phyloP scores from a whole-genome alignment of 768 basidiomycete species.

The Leccinum longicurvipes region DNA sequence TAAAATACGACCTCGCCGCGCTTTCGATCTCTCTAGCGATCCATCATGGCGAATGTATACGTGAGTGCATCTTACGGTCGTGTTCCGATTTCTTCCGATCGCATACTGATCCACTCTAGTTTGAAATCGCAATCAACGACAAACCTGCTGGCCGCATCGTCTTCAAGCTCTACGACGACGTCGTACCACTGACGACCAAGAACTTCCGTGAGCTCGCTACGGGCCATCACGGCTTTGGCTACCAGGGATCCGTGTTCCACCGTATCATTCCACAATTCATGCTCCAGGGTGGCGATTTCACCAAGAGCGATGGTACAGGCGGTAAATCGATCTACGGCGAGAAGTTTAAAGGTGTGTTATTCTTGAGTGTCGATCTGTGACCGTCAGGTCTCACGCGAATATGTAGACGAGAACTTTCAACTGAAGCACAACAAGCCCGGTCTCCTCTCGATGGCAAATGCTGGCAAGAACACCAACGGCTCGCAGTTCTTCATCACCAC shows the following conservation, averaged over 20 bases:
- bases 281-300: constrained; percentile 92
- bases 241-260: constrained; percentile 67
- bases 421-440: constrained; percentile 70
- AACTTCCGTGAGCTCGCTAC: constrained; percentile 93
- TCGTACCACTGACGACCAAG: constrained; percentile 66
- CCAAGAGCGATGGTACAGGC: constrained; percentile 63
- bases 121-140: constrained; percentile 56
- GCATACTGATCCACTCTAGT: constrained; percentile 40
- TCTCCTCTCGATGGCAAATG: constrained; percentile 76
- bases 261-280: constrained; percentile 83
- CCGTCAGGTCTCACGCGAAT: constrained; percentile 21
- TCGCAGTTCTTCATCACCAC: constrained; percentile 92
- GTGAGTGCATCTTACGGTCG: not conserved
- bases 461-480: constrained; percentile 79
- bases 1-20: constrained; percentile 2
- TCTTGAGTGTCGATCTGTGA: not conserved
- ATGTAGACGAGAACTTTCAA: constrained; percentile 78
- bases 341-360: constrained; percentile 54
- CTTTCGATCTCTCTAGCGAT: not conserved
- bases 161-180: constrained; percentile 84
- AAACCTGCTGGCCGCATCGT: constrained; percentile 52
- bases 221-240: constrained; percentile 71
- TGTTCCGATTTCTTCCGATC: constrained; percentile 1
- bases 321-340: constrained; percentile 78
- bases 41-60: constrained; percentile 24